Evolutionary conservation across 495 filamentous ascomycete genomes (phyloP).

Genomic region (Penicillium verhagenii): DNA sequence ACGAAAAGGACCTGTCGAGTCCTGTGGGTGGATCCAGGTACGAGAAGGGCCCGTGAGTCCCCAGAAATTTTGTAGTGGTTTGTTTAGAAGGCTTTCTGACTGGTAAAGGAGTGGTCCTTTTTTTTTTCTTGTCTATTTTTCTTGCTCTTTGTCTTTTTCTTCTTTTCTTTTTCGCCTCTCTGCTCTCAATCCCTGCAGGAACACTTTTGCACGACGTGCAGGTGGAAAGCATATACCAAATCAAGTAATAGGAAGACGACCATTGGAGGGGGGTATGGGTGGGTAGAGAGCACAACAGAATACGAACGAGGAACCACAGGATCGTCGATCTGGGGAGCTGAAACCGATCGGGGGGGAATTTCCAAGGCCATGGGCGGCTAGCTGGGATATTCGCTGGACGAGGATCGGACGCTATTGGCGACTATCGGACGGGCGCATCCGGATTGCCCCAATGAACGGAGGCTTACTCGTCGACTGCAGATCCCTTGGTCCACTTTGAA

Average conservation of each 20-base stretch:
- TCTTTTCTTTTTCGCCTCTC: not conserved
- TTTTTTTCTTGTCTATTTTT: not conserved
- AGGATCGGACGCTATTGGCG: conserved; percentile 28
- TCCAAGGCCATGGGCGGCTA: conserved; percentile 41
- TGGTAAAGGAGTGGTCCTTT: not conserved
- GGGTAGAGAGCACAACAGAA: not conserved
- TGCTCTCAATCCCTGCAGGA: conserved; percentile 13
- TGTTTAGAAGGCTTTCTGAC: too few species aligned
- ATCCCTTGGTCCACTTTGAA: conserved; percentile 28
- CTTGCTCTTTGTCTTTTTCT: not conserved
- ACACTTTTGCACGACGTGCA: conserved; percentile 20
- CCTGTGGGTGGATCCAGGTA: conserved; percentile 1
- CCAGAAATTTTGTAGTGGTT: not conserved
- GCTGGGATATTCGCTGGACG: conserved; percentile 31
- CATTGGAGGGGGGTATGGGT: not conserved
- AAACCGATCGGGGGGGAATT: conserved; percentile 26
- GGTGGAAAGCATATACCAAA: not conserved
- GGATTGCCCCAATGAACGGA: conserved; percentile 7
- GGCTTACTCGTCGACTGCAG: conserved; percentile 27
- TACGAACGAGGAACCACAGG: not conserved
- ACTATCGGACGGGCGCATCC: conserved; percentile 30
- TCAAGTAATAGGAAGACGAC: not conserved
- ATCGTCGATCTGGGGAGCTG: conserved; percentile 15
- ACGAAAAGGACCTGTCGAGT: conserved; percentile 5
- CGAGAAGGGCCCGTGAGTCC: not conserved